These are phyloP conservation scores for Vaccinium darrowii DNA, from an alignment of 148 eudicot species.

Conservation along the genomic window DNA sequence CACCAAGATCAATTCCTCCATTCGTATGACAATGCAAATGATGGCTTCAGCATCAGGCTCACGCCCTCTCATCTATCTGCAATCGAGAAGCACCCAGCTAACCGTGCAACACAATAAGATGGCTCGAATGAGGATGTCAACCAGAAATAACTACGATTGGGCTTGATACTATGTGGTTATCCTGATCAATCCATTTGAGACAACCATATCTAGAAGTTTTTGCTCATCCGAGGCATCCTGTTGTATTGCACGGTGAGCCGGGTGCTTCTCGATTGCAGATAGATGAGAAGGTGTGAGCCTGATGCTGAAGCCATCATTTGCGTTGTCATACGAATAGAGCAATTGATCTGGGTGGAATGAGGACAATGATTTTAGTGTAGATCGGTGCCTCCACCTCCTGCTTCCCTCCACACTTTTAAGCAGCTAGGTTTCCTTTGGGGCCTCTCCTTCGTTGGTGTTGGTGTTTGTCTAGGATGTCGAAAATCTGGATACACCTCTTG, in stretches of 20 bases:
- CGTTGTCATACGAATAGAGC: background rate
- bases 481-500: no score
- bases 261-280: background rate
- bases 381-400: background rate
- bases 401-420: no score
- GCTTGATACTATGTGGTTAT: background rate
- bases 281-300: slow-evolving; percentile 12
- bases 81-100: slow-evolving; percentile 3
- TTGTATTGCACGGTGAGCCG: no score
- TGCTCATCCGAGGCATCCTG: no score
- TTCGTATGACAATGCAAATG: background rate
- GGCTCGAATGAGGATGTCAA: background rate
- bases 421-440: no score
- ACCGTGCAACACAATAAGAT: background rate
- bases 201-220: background rate
- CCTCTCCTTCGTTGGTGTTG: no score
- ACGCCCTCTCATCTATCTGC: background rate
- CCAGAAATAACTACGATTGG: background rate
- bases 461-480: no score
- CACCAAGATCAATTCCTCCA: background rate
- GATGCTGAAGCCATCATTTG: background rate
- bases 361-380: background rate
- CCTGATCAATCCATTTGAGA: background rate
- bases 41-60: slow-evolving; percentile 6
- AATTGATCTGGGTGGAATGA: background rate